Evolutionary conservation across 805 yeast genomes (phyloP), one percentile per base, ranked within the genome.

Genomic region (Metahyphopichia silvanorum): DNA sequence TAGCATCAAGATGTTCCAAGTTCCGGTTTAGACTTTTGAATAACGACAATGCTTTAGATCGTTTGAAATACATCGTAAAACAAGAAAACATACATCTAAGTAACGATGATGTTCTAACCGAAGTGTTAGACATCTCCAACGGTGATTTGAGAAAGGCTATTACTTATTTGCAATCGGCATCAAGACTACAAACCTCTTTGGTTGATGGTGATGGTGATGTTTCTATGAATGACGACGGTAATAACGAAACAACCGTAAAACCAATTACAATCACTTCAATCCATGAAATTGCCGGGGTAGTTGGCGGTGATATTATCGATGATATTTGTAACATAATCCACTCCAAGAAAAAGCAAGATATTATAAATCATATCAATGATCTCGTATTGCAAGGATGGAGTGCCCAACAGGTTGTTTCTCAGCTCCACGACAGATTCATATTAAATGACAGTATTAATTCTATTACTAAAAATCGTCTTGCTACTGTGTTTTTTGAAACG

Each of bases 121-220:
- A 77, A 47, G 77, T 93, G 9, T 63, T 93, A 35, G 63, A 58
- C n/a, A 79, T 87, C 3, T 76, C 95, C 13, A 74, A 72, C 34
- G 99, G 99, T 37, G 99, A 93, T 66, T 71, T 93, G 49, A 79
- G 99, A 64, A 85, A 81, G 46, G 95, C 96, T 6, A 89, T 93
- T 43, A 93, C 97, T 2, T 74, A 79, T 37, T 69, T 93, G 27
- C 98, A 93, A 60, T 82, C 93, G 22, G 84, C 95, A 8, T 74
- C 87, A 21, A 80, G 76, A 43, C 59, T 82, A 36, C 69, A 70
- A 33, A 57, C 33, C 20, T 44, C 49, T n/a, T 41, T 40, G 27
- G 30, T 22, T 3, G 49, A 49, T 35, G 43, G 39, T 15, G 64
- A 55, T 30, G 70, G 57, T 1, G 69, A 65, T 18, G 53, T 62